Base-by-base conservation (phyloP, 768 basidiomycete genomes). In the Aureoboletus auriporus region DNA sequence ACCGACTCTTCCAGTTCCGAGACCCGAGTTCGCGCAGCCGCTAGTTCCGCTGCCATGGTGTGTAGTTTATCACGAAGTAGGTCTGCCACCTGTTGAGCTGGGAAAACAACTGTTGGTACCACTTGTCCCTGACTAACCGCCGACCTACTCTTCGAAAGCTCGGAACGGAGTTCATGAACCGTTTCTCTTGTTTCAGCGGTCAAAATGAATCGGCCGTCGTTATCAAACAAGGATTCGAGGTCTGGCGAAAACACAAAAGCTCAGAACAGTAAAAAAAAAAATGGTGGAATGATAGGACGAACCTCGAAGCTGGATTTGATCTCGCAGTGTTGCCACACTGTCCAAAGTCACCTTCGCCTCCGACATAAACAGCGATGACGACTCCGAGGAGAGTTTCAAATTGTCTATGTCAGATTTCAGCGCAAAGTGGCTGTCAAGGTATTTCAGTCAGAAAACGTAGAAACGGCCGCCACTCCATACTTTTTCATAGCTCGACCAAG, bases 71-170 rank as follows among this genome's bases (percentile, higher is more conserved):
- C 74, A 12, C 76, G 75, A 6, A 77, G 66, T n/a, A 77, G 55
- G 42, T 76, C 74, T 27, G 71, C 66, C 34, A 77, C 76, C 60
- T 77, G 74, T 47, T 74, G 68, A n/a, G 73, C 76, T 77, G 33
- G 39, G 45, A 48, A 49, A 51, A 48, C n/a, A 17, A 50, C 33
- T 17, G 42, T 52, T 51, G 37, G 42, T 31, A 30, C 14, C 31
- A 29, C 39, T 34, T 7, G 34, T 9, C 29, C 39, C 20, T 26
- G 39, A 33, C 9, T 38, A 34, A 50, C 42, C 5, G 20, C 23
- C 11, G 30, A 55, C 64, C 12, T 56, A 73, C 71, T 64, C 53
- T 60, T 67, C 30, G 45, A 55, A 55, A 71, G 69, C 44, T 73
- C 69, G 23, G 52, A 59, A 39, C 64, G 67, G 12, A 73, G 58